Evolutionary conservation across 139 green algal species (phyloP), one percentile per base, ranked within the genome.

Genomic region (Coccomyxa sp.): DNA sequence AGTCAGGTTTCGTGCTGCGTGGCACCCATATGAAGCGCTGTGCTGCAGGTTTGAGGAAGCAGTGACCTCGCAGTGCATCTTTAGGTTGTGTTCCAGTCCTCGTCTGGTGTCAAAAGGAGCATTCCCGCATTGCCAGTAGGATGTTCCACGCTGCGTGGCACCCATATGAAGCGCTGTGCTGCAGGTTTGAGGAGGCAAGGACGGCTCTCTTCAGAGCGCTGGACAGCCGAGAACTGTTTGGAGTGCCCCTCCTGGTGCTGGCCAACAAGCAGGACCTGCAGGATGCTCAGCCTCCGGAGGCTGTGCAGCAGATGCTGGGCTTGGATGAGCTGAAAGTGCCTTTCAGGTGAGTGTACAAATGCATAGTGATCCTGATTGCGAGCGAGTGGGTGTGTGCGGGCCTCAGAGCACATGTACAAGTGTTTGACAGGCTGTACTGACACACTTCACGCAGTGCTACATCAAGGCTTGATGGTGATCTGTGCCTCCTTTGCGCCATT

Each of bases 201-300:
- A 79, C 44, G 3, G 86, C 86, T 0, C 70, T 97, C 18, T 87
- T 95, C n/a, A 77, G 84, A 3, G 89, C 93, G 38, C 81, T 98
- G 68, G 86, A 82, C 16, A 82, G 86, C 70, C 73, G 87, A 10
- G 91, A 97, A n/a, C 83, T 98, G 8, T 79, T 77, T 12, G 92
- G 90, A 0, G 95, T 93, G 3, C 95, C 95, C 9, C 41, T 99
- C 38, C 84, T 98, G 74, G 86, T 99, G 8, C 73, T 98, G 72
- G 93, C 93, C 68, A 98, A 98, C 86, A 99, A 99, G 82, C 90
- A 95, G 82, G 95, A 97, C 78, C 22, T 79, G 9, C 70, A 81
- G 9, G 86, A 79, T 7, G 89, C 84, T 8, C 73, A 74, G 2
- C 70, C 35, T 24, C 70, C 85, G 12, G 68, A 80, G 6, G 89